Percentiles rank a stretch among this genome's conserved stretches.
Conservation (phyloP, 2,329 filamentous ascomycete genomes). For the Alternaria metachromatica region DNA sequence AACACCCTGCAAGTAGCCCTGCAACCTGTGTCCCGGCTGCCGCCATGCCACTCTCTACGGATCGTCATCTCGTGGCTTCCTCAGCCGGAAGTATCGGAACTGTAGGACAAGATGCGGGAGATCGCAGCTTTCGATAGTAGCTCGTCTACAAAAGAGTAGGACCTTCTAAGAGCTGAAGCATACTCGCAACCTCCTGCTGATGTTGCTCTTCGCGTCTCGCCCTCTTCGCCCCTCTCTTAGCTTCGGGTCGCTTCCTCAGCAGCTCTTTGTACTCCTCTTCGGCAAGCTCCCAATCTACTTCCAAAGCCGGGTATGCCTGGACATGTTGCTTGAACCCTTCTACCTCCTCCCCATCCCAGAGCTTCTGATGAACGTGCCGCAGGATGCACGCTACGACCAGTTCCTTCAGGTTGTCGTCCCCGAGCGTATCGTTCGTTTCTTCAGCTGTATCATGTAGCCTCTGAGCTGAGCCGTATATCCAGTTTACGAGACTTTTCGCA, state of each 20-base stretch:
- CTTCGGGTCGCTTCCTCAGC: background rate
- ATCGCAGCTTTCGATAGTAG: background rate
- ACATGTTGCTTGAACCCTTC: background rate
- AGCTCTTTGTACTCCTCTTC: background rate
- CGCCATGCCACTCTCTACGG: fast-evolving
- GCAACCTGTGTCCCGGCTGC: background rate
- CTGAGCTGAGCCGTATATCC: background rate
- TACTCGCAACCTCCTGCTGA: background rate
- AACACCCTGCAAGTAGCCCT: background rate
- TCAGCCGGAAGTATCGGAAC: background rate
- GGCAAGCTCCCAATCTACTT: background rate
- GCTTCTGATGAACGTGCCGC: background rate
- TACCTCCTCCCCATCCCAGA: background rate
- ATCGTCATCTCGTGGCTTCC: background rate
- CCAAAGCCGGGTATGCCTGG: background rate
- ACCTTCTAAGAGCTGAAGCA: background rate
- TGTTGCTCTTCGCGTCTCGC: background rate
- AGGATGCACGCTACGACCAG: background rate
- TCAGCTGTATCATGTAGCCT: background rate
- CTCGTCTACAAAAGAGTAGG: background rate
- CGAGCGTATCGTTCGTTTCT: fast-evolving
- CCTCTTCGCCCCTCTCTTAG: background rate
- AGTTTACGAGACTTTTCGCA: fast-evolving
- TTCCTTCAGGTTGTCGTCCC: background rate
- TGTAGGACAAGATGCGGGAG: background rate